Evolutionary conservation across 2,329 filamentous ascomycete genomes (phyloP), one percentile per base, ranked within the genome.

Genomic region (Aspergillus pseudotamarii): DNA sequence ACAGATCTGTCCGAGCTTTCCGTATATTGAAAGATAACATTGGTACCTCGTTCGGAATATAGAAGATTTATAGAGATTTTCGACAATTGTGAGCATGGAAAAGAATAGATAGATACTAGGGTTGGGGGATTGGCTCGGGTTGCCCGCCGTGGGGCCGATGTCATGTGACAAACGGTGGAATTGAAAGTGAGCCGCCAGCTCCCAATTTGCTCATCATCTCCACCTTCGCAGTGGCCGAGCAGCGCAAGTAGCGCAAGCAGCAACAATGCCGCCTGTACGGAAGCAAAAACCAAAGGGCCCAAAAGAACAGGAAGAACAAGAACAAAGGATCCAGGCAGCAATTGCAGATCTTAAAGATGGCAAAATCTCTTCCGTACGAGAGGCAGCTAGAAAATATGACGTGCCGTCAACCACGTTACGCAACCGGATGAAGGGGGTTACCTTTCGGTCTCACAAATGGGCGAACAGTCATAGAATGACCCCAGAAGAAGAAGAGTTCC

Each of bases 401-500:
- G 51, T 64, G 14, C 48, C 59, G 23, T 26, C 43, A 30, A 26
- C 36, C 43, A 61, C 57, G 2, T 48, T 64, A 11, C 43, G 23
- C 12, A 41, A 53, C 26, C 28, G 54, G 28, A 34, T 64, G 23
- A 48, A 55, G 11, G 58, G 59, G 28, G 41, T 30, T 19, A 51
- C 14, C 8, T 53, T 21, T 34, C 38, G 53, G 28, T 5, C 10
- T 10, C 41, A 64, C 57, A 51, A 26, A 26, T 46, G 45, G 30
- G 45, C 56, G 32, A 51, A 62, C 11, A 28, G 11, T 19, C 41
- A 53, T 23, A 45, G 43, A 45, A 14, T 64, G 16, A 46, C 38
- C 53, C 6, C 45, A 54, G 62, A 48, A 51, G 55, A 66, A 30
- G 61, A 64, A 26, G 43, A 64, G 21, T 34, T 30, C 5, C 51